Conservation (phyloP, 23 red algal genomes). For the Gracilaria vermiculophylla region DNA sequence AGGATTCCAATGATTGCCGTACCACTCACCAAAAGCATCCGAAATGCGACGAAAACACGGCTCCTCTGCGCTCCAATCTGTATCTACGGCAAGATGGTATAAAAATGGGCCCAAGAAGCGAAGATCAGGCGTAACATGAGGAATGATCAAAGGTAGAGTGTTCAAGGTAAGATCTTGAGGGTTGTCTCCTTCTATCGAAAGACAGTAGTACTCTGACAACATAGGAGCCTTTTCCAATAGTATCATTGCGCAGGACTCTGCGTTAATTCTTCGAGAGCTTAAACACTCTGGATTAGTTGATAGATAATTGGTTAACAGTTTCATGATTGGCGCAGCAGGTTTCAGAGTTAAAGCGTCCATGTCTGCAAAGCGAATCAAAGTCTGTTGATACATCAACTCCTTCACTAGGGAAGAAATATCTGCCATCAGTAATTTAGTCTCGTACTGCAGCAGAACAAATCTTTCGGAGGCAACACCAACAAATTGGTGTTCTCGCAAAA, state of each 20-base stretch:
- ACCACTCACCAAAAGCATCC: constrained; percentile 39
- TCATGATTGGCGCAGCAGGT: constrained; percentile 43
- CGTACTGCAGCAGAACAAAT: constrained; percentile 71
- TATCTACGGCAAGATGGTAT: constrained; percentile 49
- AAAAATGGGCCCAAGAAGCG: constrained; percentile 33
- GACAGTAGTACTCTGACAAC: constrained; percentile 65
- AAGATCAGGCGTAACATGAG: constrained; percentile 37
- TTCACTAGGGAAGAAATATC: constrained; percentile 30
- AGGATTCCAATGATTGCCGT: constrained; percentile 53
- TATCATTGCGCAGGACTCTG: constrained; percentile 56
- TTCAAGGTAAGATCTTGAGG: not conserved
- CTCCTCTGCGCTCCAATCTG: constrained; percentile 59
- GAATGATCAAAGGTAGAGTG: constrained; percentile 36
- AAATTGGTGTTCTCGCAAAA: constrained; percentile 80
- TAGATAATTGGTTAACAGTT: constrained; percentile 19
- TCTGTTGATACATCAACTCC: constrained; percentile 69
- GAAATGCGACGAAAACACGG: constrained; percentile 53
- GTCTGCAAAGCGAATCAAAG: constrained; percentile 75
- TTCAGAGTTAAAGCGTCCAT: constrained; percentile 13
- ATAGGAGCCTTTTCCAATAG: constrained; percentile 45
- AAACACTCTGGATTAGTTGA: not conserved
- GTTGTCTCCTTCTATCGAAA: constrained; percentile 7
- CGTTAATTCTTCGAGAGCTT: constrained; percentile 5
- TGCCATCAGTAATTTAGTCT: constrained; percentile 70
- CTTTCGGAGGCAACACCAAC: constrained; percentile 65